A percentile compares a stretch with the other conserved stretches of the same genome.
Evolutionary conservation across 768 basidiomycete genomes (phyloP).

Genomic region (Dacryopinax spathularia): DNA sequence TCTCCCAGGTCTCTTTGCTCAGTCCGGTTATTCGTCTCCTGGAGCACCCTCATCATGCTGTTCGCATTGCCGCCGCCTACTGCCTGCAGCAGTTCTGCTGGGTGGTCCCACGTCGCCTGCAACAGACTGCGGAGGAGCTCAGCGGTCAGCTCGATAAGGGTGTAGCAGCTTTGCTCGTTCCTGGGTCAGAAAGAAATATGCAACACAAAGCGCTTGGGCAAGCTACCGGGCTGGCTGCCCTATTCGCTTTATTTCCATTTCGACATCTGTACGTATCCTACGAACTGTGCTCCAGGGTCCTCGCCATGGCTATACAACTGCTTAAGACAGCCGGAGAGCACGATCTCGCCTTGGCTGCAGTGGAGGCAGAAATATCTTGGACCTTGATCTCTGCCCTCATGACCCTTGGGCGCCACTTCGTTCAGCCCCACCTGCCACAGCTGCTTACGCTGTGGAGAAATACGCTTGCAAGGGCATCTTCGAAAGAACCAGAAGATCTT

Average conservation of each 20-base stretch:
- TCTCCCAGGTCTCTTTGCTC: conserved; percentile 18
- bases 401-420: conserved; percentile 85
- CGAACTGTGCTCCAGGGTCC: conserved; percentile 77
- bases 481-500: conserved; percentile 55
- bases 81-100: conserved; percentile 81
- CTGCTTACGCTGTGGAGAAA: conserved; percentile 94
- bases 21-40: conserved; percentile 65
- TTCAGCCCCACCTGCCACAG: conserved; percentile 84
- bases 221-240: conserved; percentile 75
- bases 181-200: conserved; percentile 56
- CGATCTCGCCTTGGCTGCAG: conserved; percentile 61
- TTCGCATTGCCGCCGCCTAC: conserved; percentile 79
- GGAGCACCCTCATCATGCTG: conserved; percentile 72
- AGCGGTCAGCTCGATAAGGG: conserved; percentile 77
- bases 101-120: conserved; percentile 71
- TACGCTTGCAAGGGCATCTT: conserved; percentile 86
- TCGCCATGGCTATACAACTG: conserved; percentile 80
- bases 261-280: conserved; percentile 89
- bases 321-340: conserved; percentile 87
- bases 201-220: conserved; percentile 65
- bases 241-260: conserved; percentile 73
- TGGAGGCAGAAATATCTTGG: conserved; percentile 92
- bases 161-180: conserved; percentile 54
- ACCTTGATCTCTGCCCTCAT: conserved; percentile 78
- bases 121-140: conserved; percentile 60